Conservation (phyloP, 768 basidiomycete species). For the Chlorophyllum brunneum region DNA sequence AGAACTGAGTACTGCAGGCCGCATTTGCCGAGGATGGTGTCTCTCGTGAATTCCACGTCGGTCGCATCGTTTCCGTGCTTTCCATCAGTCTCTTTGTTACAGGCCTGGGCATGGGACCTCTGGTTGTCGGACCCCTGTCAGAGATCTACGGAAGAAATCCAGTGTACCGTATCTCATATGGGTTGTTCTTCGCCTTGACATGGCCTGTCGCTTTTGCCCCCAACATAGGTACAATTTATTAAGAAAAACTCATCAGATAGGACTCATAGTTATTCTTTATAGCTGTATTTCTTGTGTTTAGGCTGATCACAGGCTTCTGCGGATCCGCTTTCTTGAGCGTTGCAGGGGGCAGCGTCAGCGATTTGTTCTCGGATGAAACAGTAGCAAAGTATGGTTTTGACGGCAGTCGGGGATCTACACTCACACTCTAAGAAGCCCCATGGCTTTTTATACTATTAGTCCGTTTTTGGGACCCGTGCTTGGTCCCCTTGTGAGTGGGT, state of each 20-base stretch:
- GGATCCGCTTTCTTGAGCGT: constrained; percentile 57
- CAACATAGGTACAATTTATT: constrained; percentile 48
- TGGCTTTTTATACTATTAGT: constrained; percentile 52
- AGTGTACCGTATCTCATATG: constrained; percentile 61
- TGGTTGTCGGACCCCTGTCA: constrained; percentile 49
- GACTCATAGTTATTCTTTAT: too few species aligned
- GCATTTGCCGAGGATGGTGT: constrained; percentile 61
- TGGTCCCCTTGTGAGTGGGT: constrained; percentile 61
- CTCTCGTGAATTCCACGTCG: constrained; percentile 43
- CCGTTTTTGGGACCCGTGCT: constrained; percentile 50
- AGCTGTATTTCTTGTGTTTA: constrained; percentile 59
- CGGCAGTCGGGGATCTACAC: not conserved
- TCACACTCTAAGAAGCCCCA: constrained; percentile 30
- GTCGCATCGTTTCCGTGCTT: constrained; percentile 44
- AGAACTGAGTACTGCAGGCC: constrained; percentile 32
- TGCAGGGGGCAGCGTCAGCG: constrained; percentile 51
- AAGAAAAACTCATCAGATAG: too few species aligned
- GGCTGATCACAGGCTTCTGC: constrained; percentile 51
- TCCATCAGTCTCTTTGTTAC: constrained; percentile 58
- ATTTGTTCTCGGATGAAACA: constrained; percentile 50
- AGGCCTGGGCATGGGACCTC: constrained; percentile 51
- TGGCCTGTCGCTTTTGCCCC: constrained; percentile 75
- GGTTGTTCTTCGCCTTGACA: constrained; percentile 56
- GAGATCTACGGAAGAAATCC: constrained; percentile 63
- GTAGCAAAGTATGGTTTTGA: constrained; percentile 53